Evolutionary conservation across 306 rosid species (phyloP), one percentile per base, ranked within the genome.

Genomic region (Vicia sativa): DNA sequence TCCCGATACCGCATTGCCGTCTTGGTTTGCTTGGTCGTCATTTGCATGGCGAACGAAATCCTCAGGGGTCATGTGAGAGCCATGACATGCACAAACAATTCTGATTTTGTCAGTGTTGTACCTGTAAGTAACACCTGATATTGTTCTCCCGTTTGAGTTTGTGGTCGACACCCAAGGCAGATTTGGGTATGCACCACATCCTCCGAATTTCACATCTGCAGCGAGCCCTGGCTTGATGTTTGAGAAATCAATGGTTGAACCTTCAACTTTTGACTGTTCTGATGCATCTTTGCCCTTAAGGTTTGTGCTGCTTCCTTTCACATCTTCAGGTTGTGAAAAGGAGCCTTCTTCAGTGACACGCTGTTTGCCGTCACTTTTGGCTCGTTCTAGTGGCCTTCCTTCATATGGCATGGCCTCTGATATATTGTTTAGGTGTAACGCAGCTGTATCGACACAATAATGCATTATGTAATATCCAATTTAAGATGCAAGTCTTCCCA

Each of bases 101-200:
- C 76, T 82, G 43, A 95, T 83, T 77, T 90, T 92, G 87, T 82
- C 84, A 62, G 86, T 43, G 65, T 37, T 85, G 81, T 77, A 90
- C 74, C 78, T 60, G 82, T 88, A 95, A 41, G 99, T 95, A 46
- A 90, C 99, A 65, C 99, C 99, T 58, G 99, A 95, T 62, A 95
- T 88, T 2, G 95, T 90, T 83, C 82, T 83, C 35, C 97, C 99
- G 44, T 84, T 80, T 34, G 96, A 84, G 34, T 95, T 96, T 7
- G 90, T 82, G 55, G 97, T 95, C 14, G 99, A 95, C 73, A 95
- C 99, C 99, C 97, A 95, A 29, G 99, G 99, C 11, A 95, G 87
- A 79, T 83, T 85, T 21, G 99, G 97, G 54, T 74, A 74, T 9
- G 99, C 82, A 81, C 97, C 99, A 38, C 88, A 70, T 15, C 99